A percentile compares a stretch with the other conserved stretches of the same genome.
Evolutionary conservation across 805 yeast genomes (phyloP).

Genomic region (Candida golubevii): DNA sequence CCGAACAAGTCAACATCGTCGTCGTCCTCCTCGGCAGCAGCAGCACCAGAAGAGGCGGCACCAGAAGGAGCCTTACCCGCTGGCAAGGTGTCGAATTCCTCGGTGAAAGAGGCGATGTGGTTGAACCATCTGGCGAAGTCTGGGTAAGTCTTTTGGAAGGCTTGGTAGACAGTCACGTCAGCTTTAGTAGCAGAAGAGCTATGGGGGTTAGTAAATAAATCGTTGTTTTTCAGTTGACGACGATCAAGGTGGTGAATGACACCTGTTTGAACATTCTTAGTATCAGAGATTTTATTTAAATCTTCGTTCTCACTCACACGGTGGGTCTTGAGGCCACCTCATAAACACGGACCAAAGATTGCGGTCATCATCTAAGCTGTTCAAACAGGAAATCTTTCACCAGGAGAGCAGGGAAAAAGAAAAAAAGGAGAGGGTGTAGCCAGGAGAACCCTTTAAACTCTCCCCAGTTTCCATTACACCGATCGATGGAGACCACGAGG

Average conservation of each 20-base stretch:
- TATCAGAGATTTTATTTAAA: constrained; percentile 38
- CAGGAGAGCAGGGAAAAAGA: no score
- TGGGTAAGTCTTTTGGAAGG: constrained; percentile 90
- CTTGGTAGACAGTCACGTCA: constrained; percentile 90
- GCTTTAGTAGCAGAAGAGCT: constrained; percentile 92
- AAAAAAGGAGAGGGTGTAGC: no score
- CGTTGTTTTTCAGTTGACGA: no score
- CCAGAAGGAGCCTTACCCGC: constrained; percentile 58
- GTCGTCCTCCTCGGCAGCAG: constrained; percentile 63
- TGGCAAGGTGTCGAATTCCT: constrained; percentile 77
- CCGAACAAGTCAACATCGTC: constrained; percentile 94
- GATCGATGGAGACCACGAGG: no score
- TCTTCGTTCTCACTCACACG: constrained; percentile 75
- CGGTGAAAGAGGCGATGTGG: constrained; percentile 93
- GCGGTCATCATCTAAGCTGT: constrained; percentile 53
- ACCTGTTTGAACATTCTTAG: constrained; percentile 4
- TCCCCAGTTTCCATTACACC: no score
- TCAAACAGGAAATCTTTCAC: no score
- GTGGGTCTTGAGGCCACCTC: constrained; percentile 96
- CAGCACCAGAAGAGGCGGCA: constrained; percentile 39
- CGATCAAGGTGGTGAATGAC: no score
- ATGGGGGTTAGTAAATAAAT: no score
- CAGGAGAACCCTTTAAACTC: no score
- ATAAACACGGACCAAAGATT: constrained; percentile 92
- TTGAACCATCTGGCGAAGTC: constrained; percentile 97